Percentiles rank a stretch among this genome's conserved stretches.
phyloP scores from a whole-genome alignment of 2,329 filamentous ascomycete genomes.

The Monilinia fructigena region DNA sequence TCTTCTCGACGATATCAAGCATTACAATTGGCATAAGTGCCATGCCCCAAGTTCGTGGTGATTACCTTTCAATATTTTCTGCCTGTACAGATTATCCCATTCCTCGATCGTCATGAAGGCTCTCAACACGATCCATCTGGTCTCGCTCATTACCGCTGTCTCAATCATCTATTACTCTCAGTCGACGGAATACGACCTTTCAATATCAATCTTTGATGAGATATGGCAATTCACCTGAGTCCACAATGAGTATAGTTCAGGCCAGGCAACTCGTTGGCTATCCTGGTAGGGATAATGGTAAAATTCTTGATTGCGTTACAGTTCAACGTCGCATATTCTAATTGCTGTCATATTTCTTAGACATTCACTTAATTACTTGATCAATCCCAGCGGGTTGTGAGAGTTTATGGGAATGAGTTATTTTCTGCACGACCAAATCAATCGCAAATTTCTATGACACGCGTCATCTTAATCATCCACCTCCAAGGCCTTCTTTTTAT shows the following conservation, averaged over 20 bases:
- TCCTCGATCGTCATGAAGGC: neutral
- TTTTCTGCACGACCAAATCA: conserved; percentile 5
- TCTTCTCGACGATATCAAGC: neutral
- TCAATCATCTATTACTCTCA: neutral
- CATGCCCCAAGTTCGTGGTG: too few relatives aligned
- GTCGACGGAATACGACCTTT: neutral
- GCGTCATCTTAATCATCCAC: conserved; percentile 10
- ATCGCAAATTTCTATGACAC: neutral
- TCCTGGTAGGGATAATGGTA: neutral
- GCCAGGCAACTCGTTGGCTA: neutral
- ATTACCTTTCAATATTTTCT: neutral
- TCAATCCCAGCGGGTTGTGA: conserved; percentile 9
- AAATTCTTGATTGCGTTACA: neutral
- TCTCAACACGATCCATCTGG: neutral
- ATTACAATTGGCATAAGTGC: neutral
- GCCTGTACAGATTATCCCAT: neutral
- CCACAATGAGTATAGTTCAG: neutral
- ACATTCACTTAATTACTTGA: neutral
- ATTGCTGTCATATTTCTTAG: neutral
- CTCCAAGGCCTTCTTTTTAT: neutral
- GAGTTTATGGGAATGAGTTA: neutral
- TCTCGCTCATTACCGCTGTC: neutral
- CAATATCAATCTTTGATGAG: neutral
- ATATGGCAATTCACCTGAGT: neutral
- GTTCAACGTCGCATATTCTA: neutral